A percentile compares a stretch with the other conserved stretches of the same genome.
Conservation (phyloP, 163 green algal genomes). For the Chlamydomonas reinhardtii region DNA sequence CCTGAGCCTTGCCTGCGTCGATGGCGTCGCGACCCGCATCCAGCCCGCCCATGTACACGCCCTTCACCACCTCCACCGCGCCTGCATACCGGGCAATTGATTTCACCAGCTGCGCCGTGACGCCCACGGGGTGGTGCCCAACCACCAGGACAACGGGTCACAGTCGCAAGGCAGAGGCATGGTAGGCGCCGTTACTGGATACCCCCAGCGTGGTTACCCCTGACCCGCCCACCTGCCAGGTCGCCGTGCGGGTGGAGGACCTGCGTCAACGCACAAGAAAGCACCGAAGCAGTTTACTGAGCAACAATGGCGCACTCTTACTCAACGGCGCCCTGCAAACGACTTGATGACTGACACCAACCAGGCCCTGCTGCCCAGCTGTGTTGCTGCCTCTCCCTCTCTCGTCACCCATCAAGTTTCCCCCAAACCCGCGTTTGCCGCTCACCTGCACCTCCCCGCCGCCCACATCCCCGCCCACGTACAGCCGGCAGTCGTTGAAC, state of each 20-base stretch:
- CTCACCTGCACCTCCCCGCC: conserved; percentile 56
- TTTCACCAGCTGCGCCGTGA: no score
- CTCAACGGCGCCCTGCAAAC: no score
- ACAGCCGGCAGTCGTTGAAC: conserved; percentile 59
- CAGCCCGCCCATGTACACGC: conserved; percentile 58
- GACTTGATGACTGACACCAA: no score
- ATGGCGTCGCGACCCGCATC: conserved; percentile 40
- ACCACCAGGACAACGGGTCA: no score
- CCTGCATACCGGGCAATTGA: not conserved
- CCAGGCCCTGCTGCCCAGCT: no score
- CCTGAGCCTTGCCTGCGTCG: not conserved
- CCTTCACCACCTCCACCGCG: conserved; percentile 53
- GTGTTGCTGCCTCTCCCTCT: not conserved
- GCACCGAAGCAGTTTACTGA: no score
- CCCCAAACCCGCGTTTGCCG: no score
- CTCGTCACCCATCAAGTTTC: no score
- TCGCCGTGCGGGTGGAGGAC: conserved; percentile 61
- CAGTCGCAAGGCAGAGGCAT: not conserved
- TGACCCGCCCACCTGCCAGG: conserved; percentile 20
- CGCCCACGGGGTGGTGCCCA: no score
- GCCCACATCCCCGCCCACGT: conserved; percentile 75
- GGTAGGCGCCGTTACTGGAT: not conserved
- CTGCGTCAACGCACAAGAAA: conserved; percentile 34
- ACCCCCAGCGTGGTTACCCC: not conserved
- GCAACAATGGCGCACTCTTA: no score